Conservation (phyloP, 1,139 yeast species). For the Magnusiomyces tetraspermus region DNA sequence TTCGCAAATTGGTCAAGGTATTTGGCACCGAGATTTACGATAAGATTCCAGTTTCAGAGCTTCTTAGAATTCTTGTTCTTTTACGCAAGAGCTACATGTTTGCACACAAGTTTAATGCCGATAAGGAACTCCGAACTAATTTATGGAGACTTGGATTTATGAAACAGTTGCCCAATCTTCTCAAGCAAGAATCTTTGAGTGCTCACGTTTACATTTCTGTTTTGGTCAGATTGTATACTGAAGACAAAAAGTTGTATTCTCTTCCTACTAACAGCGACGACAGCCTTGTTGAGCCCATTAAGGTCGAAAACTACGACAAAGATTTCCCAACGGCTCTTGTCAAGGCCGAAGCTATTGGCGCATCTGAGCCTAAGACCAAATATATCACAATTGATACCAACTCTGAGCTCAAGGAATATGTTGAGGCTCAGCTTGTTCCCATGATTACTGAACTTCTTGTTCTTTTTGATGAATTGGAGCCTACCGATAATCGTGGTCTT, state of each 20-base stretch:
- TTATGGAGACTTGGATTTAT: slow-evolving; percentile 89
- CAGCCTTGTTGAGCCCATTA: not conserved
- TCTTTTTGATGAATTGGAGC: slow-evolving; percentile 61
- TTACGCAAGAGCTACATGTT: slow-evolving; percentile 66
- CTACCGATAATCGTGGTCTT: slow-evolving; percentile 66
- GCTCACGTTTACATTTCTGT: slow-evolving; percentile 80
- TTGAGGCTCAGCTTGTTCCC: slow-evolving; percentile 37
- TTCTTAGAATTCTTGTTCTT: slow-evolving; percentile 50
- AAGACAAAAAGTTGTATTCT: slow-evolving; percentile 37
- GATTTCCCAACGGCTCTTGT: not conserved
- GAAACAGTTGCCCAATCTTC: slow-evolving; percentile 81
- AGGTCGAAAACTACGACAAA: slow-evolving; percentile 1
- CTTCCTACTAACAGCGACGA: slow-evolving; percentile 13
- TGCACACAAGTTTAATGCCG: slow-evolving; percentile 79
- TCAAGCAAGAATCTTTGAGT: slow-evolving; percentile 85
- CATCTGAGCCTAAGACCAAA: not conserved
- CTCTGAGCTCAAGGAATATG: slow-evolving; percentile 9
- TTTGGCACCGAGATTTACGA: slow-evolving; percentile 43
- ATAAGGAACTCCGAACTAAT: slow-evolving; percentile 74
- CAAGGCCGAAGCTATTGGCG: not conserved
- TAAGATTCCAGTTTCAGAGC: slow-evolving; percentile 54
- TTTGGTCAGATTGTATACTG: slow-evolving; percentile 71
- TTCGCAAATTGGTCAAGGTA: slow-evolving; percentile 3
- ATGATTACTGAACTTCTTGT: slow-evolving; percentile 61
- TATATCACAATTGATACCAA: slow-evolving; percentile 4